A percentile compares a stretch with the other conserved stretches of the same genome.
These are phyloP conservation scores for Schrenkiella parvula DNA, from an alignment of 345 rosid genomes.

Conservation along the genomic window DNA sequence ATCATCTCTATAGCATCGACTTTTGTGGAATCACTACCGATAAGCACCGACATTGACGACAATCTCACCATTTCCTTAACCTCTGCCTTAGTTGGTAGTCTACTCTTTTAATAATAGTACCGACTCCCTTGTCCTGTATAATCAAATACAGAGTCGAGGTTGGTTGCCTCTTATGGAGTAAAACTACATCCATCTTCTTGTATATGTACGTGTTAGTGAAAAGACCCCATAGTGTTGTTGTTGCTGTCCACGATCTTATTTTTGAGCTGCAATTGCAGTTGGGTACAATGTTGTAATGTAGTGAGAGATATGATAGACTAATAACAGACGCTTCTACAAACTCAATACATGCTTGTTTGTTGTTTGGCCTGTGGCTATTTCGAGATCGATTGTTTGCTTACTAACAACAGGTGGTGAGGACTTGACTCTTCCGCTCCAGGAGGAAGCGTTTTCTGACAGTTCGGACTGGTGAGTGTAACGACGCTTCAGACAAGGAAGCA, in stretches of 20 bases:
- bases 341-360: slow-evolving; percentile 6
- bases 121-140: neutral
- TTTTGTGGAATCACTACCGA: slow-evolving; percentile 79
- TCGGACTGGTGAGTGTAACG: slow-evolving; percentile 26
- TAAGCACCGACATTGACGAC: slow-evolving; percentile 78
- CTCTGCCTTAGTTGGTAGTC: slow-evolving; percentile 54
- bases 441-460: slow-evolving; percentile 12
- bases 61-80: slow-evolving; percentile 79
- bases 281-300: slow-evolving; percentile 25
- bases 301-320: slow-evolving; percentile 6
- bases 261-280: slow-evolving; percentile 17
- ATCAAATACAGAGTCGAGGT: neutral
- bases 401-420: slow-evolving; percentile 16
- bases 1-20: slow-evolving; percentile 66
- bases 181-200: neutral
- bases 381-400: neutral
- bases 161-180: neutral
- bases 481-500: slow-evolving; percentile 42
- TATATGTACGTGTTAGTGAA: neutral
- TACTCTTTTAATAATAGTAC: slow-evolving; percentile 33
- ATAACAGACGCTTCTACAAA: slow-evolving; percentile 1
- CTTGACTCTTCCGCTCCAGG: slow-evolving; percentile 14
- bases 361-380: slow-evolving; percentile 2
- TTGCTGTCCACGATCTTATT: neutral
- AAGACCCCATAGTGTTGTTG: neutral